Conservation (phyloP, 2,329 filamentous ascomycete species). For the Stachybotrys echinatus region DNA sequence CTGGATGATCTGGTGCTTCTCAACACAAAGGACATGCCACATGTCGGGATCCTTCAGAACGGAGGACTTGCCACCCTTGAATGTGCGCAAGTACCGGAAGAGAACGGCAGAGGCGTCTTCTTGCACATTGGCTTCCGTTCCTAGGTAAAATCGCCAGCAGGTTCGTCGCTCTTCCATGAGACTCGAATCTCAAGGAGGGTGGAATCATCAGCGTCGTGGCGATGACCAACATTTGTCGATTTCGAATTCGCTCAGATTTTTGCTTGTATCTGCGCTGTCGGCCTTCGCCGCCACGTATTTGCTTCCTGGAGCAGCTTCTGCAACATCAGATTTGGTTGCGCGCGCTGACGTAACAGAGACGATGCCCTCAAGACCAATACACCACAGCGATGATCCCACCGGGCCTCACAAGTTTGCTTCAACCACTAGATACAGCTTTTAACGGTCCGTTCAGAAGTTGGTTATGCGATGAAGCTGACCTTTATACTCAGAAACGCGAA, state of each 20-base stretch:
- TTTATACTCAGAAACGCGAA: background rate
- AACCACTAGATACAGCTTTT: constrained; percentile 2
- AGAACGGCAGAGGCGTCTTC: background rate
- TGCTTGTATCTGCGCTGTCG: constrained; percentile 1
- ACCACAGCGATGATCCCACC: background rate
- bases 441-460: background rate
- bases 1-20: background rate
- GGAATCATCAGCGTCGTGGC: background rate
- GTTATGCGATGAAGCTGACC: background rate
- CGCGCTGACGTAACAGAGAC: no score
- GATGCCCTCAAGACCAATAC: no score
- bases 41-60: background rate
- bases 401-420: constrained; percentile 1
- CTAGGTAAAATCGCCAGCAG: background rate
- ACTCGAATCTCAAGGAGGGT: background rate
- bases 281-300: background rate
- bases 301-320: background rate
- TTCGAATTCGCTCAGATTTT: background rate
- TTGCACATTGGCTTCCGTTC: background rate
- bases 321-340: background rate
- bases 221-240: background rate
- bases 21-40: background rate
- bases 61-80: background rate
- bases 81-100: background rate
- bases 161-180: background rate